Evolutionary conservation across 192 early-diverging fungal species (phyloP), one percentile per base, ranked within the genome.

Genomic region (Backusella tuberculispora): DNA sequence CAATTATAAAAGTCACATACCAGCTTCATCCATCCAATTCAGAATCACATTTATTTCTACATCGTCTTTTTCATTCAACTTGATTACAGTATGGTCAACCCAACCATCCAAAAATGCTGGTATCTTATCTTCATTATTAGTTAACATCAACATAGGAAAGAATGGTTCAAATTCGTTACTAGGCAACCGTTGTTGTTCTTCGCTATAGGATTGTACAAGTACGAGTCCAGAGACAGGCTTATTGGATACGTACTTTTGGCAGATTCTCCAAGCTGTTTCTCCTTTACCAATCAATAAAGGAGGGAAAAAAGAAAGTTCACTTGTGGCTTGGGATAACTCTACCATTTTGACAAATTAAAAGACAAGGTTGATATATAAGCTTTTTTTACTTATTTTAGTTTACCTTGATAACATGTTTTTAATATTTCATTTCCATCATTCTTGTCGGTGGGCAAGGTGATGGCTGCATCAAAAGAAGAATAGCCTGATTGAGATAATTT

Each of bases 201-300:
- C 29, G 2, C 2, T 34, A 34, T 34, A 34, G 1, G 29, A 34
- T 34, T 34, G 45, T 10, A 77, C 24, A 34, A 77, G 34, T 1
- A 65, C 63, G 12, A 77, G 38, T 0, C 70, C 76, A 64, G 76
- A 77, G 6, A 67, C 76, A 1, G 76, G 76, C 37, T 77, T 64
- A 29, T 77, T 77, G 19, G 63, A 47, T 0, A 77, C 76, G 37
- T 24, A 77, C 37, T 77, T 77, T 72, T 72, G 69, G 43, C 47
- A 65, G 2, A 72, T 26, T 6, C 76, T 26, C 70, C 70, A 72
- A 3, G 76, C 56, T 14, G 47, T 42, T n/a, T 40, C n/a, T 43
- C 63, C 76, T 43, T 66, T 44, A 2, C 76, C 70, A 15, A 77
- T 24, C 6, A 77, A 15, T 34, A 77, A 14, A 13, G 76, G 76